phyloP scores from a whole-genome alignment of 768 basidiomycete genomes.

The Suillus alpinus region DNA sequence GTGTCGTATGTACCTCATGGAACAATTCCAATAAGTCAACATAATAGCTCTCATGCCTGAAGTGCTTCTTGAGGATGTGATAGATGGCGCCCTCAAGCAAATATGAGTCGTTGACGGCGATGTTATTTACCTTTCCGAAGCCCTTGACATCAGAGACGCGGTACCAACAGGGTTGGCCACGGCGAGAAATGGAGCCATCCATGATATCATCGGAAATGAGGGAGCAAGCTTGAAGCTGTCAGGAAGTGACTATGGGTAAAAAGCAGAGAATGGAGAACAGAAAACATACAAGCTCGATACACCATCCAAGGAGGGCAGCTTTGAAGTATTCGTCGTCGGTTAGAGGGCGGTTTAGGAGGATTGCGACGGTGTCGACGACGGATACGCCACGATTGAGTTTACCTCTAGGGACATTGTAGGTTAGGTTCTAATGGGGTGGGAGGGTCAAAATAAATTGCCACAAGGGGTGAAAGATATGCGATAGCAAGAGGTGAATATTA shows the following conservation, averaged over 20 bases:
- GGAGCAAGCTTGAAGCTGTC: constrained; percentile 94
- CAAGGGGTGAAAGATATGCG: neutral
- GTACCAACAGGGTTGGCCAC: constrained; percentile 97
- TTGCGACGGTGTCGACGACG: constrained; percentile 89
- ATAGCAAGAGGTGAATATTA: neutral
- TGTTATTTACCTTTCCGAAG: constrained; percentile 34
- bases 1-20: constrained; percentile 57
- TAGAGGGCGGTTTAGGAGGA: constrained; percentile 69
- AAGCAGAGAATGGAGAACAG: neutral
- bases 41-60: constrained; percentile 78
- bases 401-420: constrained; percentile 94
- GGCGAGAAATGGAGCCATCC: constrained; percentile 93
- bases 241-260: neutral
- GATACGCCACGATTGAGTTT: constrained; percentile 96
- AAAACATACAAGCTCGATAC: constrained; percentile 82
- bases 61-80: constrained; percentile 82
- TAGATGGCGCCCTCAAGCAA: constrained; percentile 96
- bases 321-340: constrained; percentile 85
- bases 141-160: constrained; percentile 48
- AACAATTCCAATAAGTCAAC: constrained; percentile 88
- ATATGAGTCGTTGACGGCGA: constrained; percentile 95
- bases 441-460: constrained; percentile 4
- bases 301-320: constrained; percentile 90
- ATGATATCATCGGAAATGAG: constrained; percentile 97
- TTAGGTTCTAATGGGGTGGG: constrained; percentile 56